These are phyloP conservation scores for Termitomyces sp. DNA, from an alignment of 768 basidiomycete genomes.

Conservation along the genomic window DNA sequence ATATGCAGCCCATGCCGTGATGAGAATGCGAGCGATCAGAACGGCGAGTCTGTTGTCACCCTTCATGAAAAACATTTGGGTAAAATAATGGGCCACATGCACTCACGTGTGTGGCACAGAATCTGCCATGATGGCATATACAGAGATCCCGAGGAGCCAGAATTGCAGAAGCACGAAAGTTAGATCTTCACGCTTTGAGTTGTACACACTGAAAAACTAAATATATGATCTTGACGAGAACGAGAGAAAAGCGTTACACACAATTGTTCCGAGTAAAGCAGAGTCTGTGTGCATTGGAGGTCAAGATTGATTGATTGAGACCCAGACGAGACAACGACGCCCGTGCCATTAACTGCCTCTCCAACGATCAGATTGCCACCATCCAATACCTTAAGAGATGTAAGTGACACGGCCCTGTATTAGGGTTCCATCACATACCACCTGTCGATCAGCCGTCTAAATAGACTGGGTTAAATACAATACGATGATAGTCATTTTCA, in stretches of 20 bases:
- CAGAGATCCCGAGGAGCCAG: slow-evolving; percentile 48
- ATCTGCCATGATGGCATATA: slow-evolving; percentile 41
- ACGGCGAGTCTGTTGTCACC: slow-evolving; percentile 20
- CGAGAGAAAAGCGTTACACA: slow-evolving; percentile 17
- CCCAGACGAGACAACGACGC: slow-evolving; percentile 20
- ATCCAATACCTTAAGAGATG: not conserved
- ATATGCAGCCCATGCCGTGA: slow-evolving; percentile 47
- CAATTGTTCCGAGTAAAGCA: slow-evolving; percentile 42
- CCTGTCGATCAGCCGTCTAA: not conserved
- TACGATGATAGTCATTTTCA: not conserved
- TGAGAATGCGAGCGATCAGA: slow-evolving; percentile 37
- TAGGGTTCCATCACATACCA: not conserved
- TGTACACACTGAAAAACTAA: slow-evolving; percentile 27
- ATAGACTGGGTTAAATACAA: not conserved
- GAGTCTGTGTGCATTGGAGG: slow-evolving; percentile 35
- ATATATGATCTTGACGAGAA: not conserved
- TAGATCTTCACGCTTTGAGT: slow-evolving; percentile 41
- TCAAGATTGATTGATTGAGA: slow-evolving; percentile 20
- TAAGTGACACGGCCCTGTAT: not conserved
- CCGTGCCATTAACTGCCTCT: slow-evolving; percentile 9
- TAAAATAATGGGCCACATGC: not conserved
- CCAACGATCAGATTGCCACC: not conserved
- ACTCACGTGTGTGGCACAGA: slow-evolving; percentile 51
- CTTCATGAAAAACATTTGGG: not conserved
- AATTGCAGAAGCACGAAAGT: slow-evolving; percentile 43